phyloP scores from a whole-genome alignment of 2,329 filamentous ascomycete species.

The Rosellinia necatrix region DNA sequence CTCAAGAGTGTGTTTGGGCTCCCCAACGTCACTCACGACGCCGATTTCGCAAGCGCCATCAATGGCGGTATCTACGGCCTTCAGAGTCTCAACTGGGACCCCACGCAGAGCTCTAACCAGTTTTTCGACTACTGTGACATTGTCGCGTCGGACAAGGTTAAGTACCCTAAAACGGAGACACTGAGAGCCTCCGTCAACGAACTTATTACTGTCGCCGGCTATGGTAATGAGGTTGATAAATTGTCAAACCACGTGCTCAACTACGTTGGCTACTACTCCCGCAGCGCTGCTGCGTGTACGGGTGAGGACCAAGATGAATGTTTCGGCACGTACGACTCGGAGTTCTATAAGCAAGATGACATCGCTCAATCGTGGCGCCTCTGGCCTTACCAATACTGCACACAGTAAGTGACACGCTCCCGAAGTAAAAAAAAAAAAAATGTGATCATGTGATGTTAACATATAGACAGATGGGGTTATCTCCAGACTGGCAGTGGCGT shows the following conservation, averaged over 20 bases:
- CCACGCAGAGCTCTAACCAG: slow-evolving; percentile 45
- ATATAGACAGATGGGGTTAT: slow-evolving; percentile 69
- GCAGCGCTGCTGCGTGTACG: slow-evolving; percentile 32
- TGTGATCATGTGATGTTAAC: slow-evolving; percentile 1
- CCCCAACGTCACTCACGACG: slow-evolving; percentile 47
- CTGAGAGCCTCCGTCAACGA: slow-evolving; percentile 44
- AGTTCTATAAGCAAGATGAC: slow-evolving; percentile 43
- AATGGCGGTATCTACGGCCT: slow-evolving; percentile 48
- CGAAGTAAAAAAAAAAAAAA: neutral
- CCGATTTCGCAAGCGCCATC: slow-evolving; percentile 55
- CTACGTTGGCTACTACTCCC: slow-evolving; percentile 52
- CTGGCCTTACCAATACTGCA: slow-evolving; percentile 61
- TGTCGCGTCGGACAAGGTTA: slow-evolving; percentile 46
- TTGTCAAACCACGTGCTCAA: slow-evolving; percentile 55
- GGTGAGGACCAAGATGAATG: slow-evolving; percentile 44
- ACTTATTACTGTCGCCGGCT: slow-evolving; percentile 49
- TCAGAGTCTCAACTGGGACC: slow-evolving; percentile 60
- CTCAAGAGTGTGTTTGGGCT: slow-evolving; percentile 54
- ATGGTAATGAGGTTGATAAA: slow-evolving; percentile 43
- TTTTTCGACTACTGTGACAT: slow-evolving; percentile 56
- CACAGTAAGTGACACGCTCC: slow-evolving; percentile 47
- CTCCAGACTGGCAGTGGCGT: slow-evolving; percentile 74
- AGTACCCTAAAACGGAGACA: slow-evolving; percentile 49
- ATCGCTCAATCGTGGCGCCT: slow-evolving; percentile 49
- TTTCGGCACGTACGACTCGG: slow-evolving; percentile 43